Percentiles rank a stretch among this genome's conserved stretches.
These are phyloP conservation scores for Aspergillus flavus DNA, from an alignment of 2,329 filamentous ascomycete species.

Conservation along the genomic window DNA sequence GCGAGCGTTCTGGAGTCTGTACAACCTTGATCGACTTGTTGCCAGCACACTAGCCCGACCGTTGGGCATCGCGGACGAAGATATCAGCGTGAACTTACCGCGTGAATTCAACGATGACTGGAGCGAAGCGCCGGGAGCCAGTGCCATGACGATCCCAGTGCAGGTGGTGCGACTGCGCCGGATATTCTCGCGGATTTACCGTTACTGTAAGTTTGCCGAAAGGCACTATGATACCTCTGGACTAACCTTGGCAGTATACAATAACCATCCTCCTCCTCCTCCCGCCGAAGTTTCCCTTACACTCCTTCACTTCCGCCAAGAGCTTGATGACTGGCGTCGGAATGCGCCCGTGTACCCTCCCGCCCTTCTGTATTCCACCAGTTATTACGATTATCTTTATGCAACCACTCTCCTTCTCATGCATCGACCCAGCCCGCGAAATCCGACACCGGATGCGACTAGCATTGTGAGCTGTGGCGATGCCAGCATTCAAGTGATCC, in stretches of 20 bases:
- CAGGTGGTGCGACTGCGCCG: conserved; percentile 40
- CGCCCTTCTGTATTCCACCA: conserved; percentile 43
- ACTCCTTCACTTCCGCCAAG: conserved; percentile 37
- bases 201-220: conserved; percentile 33
- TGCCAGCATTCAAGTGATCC: conserved; percentile 41
- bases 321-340: conserved; percentile 44
- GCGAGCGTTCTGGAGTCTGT: conserved; percentile 48
- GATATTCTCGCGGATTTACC: conserved; percentile 44
- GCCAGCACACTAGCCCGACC: conserved; percentile 44
- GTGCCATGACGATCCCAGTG: conserved; percentile 42
- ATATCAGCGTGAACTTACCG: conserved; percentile 42
- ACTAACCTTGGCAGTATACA: conserved; percentile 34
- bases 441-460: conserved; percentile 38
- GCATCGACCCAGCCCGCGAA: conserved; percentile 42
- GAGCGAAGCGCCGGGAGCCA: conserved; percentile 37
- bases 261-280: conserved; percentile 34
- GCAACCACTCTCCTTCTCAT: conserved; percentile 42
- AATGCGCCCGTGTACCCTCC: conserved; percentile 38
- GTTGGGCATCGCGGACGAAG: conserved; percentile 45
- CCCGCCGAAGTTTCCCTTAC: conserved; percentile 29
- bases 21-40: conserved; percentile 47
- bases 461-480: conserved; percentile 43
- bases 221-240: background rate
- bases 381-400: conserved; percentile 45
- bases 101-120: conserved; percentile 45